Evolutionary conservation across 2,329 filamentous ascomycete genomes (phyloP).

Genomic region (Pseudocercospora pini-densiflorae): DNA sequence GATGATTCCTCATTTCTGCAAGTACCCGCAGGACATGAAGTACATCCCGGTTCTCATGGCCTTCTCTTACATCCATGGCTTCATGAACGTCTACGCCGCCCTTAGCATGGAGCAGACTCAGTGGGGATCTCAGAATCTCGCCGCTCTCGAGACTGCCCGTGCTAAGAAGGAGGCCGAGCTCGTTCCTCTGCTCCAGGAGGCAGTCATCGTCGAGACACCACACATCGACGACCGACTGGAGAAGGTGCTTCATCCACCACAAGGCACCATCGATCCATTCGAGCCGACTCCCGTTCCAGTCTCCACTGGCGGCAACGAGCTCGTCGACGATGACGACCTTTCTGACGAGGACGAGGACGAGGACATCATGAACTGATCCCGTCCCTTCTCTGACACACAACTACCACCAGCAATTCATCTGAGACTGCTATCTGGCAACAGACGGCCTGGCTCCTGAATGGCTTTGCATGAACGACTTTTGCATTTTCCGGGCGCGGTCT

Average conservation of each 20-base stretch:
- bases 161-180: constrained; percentile 22
- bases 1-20: constrained; percentile 57
- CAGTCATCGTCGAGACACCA: background rate
- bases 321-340: constrained; percentile 31
- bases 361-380: background rate
- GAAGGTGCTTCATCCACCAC: constrained; percentile 1
- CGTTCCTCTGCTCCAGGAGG: constrained; percentile 27
- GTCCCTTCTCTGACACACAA: background rate
- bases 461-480: background rate
- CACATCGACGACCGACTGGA: constrained; percentile 10
- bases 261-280: background rate
- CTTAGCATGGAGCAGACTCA: constrained; percentile 49
- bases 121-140: constrained; percentile 39
- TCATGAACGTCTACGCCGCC: constrained; percentile 62
- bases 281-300: background rate
- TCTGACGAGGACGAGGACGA: background rate
- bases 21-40: constrained; percentile 57
- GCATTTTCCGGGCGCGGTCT: background rate
- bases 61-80: constrained; percentile 63
- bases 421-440: background rate
- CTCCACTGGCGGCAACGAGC: background rate
- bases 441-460: background rate
- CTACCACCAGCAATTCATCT: background rate
- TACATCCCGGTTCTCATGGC: constrained; percentile 56
- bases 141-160: constrained; percentile 26